Conservation (phyloP, 2,329 filamentous ascomycete species). For the Fusarium setosum region DNA sequence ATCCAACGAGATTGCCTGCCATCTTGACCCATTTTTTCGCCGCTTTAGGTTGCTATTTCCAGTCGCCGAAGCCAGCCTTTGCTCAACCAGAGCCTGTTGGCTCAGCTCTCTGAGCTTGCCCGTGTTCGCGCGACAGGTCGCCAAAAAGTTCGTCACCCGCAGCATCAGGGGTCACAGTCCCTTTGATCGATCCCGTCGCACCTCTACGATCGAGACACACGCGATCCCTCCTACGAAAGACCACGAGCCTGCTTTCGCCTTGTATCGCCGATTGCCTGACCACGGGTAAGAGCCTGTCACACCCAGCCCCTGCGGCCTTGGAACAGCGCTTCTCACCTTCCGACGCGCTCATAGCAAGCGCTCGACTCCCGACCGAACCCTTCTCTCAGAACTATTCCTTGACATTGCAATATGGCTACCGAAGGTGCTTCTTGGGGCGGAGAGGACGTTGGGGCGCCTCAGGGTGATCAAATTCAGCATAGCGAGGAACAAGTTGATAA, state of each 20-base stretch:
- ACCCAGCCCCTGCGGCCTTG: conserved; percentile 8
- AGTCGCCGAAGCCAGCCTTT: conserved; percentile 10
- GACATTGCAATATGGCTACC: conserved; percentile 49
- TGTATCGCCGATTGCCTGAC: neutral
- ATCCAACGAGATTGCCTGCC: conserved; percentile 1
- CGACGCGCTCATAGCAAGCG: conserved; percentile 19
- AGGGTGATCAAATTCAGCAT: conserved; percentile 67
- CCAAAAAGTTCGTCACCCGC: conserved; percentile 13
- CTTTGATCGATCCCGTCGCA: conserved; percentile 4
- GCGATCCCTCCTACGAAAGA: neutral
- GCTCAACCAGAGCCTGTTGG: conserved; percentile 19
- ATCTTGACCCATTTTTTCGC: neutral
- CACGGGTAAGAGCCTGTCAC: conserved; percentile 10
- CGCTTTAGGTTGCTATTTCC: neutral
- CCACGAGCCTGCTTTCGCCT: neutral
- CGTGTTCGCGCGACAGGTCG: conserved; percentile 34
- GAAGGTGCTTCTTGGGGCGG: conserved; percentile 62
- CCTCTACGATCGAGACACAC: conserved; percentile 5
- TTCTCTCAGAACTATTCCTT: conserved; percentile 4
- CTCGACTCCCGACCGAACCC: conserved; percentile 18
- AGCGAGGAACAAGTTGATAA: conserved; percentile 67
- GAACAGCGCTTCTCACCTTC: neutral
- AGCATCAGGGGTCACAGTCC: conserved; percentile 16
- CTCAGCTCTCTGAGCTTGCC: conserved; percentile 30
- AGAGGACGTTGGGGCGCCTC: conserved; percentile 64